Base-by-base conservation (phyloP, 495 filamentous ascomycete species). In the Penicillium alfredii region DNA sequence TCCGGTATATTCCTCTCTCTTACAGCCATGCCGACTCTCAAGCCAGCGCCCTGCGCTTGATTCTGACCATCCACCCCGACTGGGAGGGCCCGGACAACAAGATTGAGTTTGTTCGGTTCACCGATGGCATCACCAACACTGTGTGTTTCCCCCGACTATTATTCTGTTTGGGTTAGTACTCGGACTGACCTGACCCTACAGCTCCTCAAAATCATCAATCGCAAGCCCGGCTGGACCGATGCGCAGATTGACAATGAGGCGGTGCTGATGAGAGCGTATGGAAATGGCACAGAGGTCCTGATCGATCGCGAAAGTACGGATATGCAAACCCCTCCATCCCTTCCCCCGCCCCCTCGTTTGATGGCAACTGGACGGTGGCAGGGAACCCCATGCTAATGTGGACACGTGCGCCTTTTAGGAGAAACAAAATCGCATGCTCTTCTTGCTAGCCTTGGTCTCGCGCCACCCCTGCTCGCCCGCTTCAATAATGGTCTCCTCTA, bases 401-500 rank as follows among this genome's bases (percentile, higher is more conserved):
- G 43, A 54, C 3, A 14, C n/a, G 27, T 48, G 21, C 33, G 39
- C 47, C 13, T 34, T 52, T 47, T 58, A 84, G 81, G 77, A 60
- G 82, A 87, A 72, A 72, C 76, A 16, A 69, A 61, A 17, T 80
- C 81, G 29, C 82, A 87, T 51, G 76, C 73, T 31, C 72, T 92
- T 19, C 78, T 97, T 31, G 84, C 87, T 55, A 77, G 74, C 45
- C 68, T 83, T 51, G 76, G 78, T 54, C 78, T 97, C 29, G 92
- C 92, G 6, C 93, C 92, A 29, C 71, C 81, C 25, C 71, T 99
- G 4, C 73, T 97, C 30, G 93, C 88, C 8, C 85, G 88, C 40
- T 99, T 99, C 71, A 73, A 88, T 38, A 99, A 99, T 58, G 92
- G 92, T 40, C 82, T 99, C 53, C 74, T 97, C 40, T 99, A 99